These are phyloP conservation scores for Platismatia glauca DNA, from an alignment of 495 filamentous ascomycete genomes.

Conservation along the genomic window DNA sequence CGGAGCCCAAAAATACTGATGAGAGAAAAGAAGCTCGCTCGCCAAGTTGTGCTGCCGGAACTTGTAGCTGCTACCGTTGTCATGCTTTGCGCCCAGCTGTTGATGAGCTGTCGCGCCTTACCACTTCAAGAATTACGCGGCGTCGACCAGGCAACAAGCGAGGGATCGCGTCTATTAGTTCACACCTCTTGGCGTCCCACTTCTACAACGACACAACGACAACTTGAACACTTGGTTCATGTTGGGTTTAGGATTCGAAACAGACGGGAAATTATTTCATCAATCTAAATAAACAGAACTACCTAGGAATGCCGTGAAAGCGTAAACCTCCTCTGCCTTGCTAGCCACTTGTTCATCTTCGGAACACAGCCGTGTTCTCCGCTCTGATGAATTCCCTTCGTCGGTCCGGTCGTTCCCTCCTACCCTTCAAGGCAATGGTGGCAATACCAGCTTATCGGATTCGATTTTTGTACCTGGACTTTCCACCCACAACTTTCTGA, in stretches of 20 bases:
- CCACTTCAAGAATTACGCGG: conserved; percentile 1
- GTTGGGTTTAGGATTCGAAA: not conserved
- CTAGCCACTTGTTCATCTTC: not conserved
- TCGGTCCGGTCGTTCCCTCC: not conserved
- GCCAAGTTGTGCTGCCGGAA: not conserved
- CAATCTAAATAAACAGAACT: no score
- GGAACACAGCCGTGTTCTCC: not conserved
- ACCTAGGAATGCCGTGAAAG: no score
- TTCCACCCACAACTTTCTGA: not conserved
- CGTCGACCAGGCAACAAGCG: conserved; percentile 8
- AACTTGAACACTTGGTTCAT: not conserved
- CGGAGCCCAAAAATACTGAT: not conserved
- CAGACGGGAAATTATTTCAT: no score
- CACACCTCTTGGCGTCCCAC: no score
- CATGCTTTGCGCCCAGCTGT: conserved; percentile 10
- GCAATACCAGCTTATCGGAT: not conserved
- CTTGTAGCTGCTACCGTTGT: not conserved
- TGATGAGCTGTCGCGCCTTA: conserved; percentile 6
- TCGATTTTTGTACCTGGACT: not conserved
- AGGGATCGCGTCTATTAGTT: no score
- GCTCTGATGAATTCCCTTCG: not conserved
- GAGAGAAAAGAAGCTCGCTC: not conserved
- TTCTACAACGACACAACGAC: no score
- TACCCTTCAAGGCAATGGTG: not conserved
- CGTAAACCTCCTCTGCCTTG: not conserved